Conservation (phyloP, 306 rosid genomes). For the Sicyos baderoa region DNA sequence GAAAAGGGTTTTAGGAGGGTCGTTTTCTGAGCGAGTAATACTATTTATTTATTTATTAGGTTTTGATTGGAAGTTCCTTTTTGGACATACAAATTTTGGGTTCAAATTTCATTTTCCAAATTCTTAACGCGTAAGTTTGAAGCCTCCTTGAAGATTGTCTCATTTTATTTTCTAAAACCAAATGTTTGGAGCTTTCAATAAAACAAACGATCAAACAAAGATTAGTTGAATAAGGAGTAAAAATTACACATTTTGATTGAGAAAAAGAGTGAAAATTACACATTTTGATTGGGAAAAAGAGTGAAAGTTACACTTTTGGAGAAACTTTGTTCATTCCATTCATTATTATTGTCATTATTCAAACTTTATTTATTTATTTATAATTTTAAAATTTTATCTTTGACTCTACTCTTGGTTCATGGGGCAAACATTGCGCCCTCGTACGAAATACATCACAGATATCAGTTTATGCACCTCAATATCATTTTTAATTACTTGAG, state of each 20-base stretch:
- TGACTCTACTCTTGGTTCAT: no score
- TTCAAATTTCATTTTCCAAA: background rate
- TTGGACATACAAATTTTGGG: background rate
- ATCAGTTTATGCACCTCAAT: no score
- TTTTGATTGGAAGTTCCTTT: background rate
- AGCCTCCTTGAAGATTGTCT: background rate
- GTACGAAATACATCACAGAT: no score
- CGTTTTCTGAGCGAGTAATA: slow-evolving; percentile 9
- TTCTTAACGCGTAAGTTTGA: slow-evolving; percentile 21
- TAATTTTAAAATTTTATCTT: no score
- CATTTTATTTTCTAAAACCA: background rate
- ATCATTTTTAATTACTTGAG: no score
- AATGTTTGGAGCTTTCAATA: background rate
- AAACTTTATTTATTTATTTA: no score
- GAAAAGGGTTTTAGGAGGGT: slow-evolving; percentile 8
- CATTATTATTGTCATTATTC: background rate
- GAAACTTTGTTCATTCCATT: background rate
- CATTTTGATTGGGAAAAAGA: background rate
- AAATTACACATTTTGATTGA: background rate
- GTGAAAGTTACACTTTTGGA: background rate
- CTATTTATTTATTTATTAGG: background rate
- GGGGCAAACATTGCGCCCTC: no score
- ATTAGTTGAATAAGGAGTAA: background rate
- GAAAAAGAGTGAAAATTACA: background rate
- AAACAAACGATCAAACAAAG: background rate